phyloP scores from a whole-genome alignment of 129 eudicot species.

The Rutidosis leptorrhynchoides region DNA sequence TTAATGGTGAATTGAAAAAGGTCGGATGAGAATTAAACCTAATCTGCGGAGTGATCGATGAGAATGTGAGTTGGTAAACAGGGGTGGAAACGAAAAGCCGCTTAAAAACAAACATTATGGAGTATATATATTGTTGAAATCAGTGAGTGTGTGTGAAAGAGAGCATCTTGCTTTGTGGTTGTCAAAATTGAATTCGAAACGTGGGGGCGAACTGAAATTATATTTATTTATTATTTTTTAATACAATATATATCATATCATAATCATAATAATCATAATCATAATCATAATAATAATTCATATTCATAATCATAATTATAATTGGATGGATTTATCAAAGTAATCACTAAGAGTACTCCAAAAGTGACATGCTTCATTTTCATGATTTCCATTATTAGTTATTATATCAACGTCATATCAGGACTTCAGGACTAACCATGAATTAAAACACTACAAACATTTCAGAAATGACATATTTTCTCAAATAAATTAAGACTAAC shows the following conservation, averaged over 20 bases:
- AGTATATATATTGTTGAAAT: slow-evolving; percentile 11
- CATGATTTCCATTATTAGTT: too few relatives aligned
- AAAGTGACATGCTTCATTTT: too few relatives aligned
- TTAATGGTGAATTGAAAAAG: neutral
- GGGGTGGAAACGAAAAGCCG: slow-evolving; percentile 21
- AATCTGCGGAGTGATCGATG: slow-evolving; percentile 42
- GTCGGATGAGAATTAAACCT: slow-evolving; percentile 32
- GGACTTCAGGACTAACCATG: too few relatives aligned
- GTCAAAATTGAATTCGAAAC: slow-evolving; percentile 23
- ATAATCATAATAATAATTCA: too few relatives aligned
- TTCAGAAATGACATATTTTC: too few relatives aligned
- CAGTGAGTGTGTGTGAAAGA: slow-evolving; percentile 5
- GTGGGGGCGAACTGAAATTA: slow-evolving; percentile 24
- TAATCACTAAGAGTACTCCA: too few relatives aligned
- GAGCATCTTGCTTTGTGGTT: slow-evolving; percentile 26
- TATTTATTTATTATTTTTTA: neutral
- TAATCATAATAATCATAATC: too few relatives aligned
- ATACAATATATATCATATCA: too few relatives aligned
- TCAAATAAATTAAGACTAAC: too few relatives aligned
- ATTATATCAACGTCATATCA: too few relatives aligned
- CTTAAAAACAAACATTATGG: neutral
- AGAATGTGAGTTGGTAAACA: neutral
- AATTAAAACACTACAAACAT: too few relatives aligned
- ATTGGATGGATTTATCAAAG: neutral
- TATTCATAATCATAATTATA: too few relatives aligned